phyloP scores from a whole-genome alignment of 768 basidiomycete species.

The Panaeolus papilionaceus region DNA sequence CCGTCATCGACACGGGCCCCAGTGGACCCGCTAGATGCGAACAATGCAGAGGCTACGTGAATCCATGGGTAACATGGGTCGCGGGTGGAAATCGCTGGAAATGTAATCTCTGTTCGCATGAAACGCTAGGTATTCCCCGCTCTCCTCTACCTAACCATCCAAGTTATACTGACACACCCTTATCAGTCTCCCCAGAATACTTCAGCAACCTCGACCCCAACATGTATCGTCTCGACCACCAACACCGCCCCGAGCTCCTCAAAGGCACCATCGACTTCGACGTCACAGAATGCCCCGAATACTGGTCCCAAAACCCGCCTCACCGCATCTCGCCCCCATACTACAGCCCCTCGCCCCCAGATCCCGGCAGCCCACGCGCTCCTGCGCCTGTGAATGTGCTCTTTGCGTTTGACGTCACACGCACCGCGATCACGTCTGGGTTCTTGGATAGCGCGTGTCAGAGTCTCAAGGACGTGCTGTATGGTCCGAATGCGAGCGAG shows the following conservation, averaged over 20 bases:
- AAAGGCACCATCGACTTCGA: conserved; percentile 92
- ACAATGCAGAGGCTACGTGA: conserved; percentile 88
- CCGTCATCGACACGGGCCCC: conserved; percentile 73
- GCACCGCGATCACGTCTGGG: conserved; percentile 69
- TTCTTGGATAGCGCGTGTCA: conserved; percentile 72
- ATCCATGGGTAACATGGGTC: conserved; percentile 90
- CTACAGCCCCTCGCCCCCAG: conserved; percentile 53
- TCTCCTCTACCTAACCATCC: not conserved
- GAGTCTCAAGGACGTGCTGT: conserved; percentile 67
- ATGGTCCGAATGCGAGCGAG: conserved; percentile 52
- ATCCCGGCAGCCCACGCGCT: conserved; percentile 46
- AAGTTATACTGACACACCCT: conserved; percentile 18
- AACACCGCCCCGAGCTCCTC: conserved; percentile 83
- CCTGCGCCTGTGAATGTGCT: conserved; percentile 77
- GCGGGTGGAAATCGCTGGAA: conserved; percentile 87
- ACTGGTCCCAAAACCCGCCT: conserved; percentile 82
- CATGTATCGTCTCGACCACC: conserved; percentile 79
- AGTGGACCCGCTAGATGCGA: conserved; percentile 85
- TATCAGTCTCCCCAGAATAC: conserved; percentile 77
- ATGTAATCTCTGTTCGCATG: conserved; percentile 88
- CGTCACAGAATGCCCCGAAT: conserved; percentile 68
- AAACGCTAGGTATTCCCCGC: conserved; percentile 72
- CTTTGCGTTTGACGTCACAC: conserved; percentile 89
- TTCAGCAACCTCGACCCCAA: conserved; percentile 85
- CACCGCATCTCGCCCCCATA: conserved; percentile 59